Base-by-base conservation (phyloP, 1,139 yeast species). In the Yamadazyma epiphylla region DNA sequence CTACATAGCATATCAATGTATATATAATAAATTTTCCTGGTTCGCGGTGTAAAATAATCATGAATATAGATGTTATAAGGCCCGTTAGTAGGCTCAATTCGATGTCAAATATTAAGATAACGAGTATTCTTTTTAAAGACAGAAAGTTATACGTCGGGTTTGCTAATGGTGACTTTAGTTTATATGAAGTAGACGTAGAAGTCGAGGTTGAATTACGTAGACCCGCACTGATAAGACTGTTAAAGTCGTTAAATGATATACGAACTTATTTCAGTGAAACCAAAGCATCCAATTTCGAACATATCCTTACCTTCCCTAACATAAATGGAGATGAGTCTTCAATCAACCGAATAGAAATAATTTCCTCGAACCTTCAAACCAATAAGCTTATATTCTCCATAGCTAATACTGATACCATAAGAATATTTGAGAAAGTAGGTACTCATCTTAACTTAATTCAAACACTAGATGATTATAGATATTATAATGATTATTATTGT, bases 391-490 rank as follows among this genome's bases (percentile, higher is more conserved):
- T 60, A 6, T 42, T 65, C 12, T 47, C 56, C 4, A 45, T 64
- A 11, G 49, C 56, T 6, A 49, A 49, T 4, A 25, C 43, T 2
- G 65, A 58, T 9, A 32, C 46, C 1, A 39, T 64, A 4, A 47
- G 52, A 22, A 46, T 65, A 3, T 58, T 49, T 37, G 71, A 65
- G 37, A 47, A 55, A 30, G 60, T 58, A 2, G 70, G 70, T 0
- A 42, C 48, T 14, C 64, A 61, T 34, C 44, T 64, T 22, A 62
- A 59, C 32, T 45, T 61, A 27, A 48, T 64, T 9, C 53, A 53
- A 26, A 44, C 48, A n/a, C 44, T 65, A 17, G 55, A 54, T 2
- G 67, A 62, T 3, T 41, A 55, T 4, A 44, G 42, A 24, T 31
- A 41, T 5, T 46, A 38, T 28, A 33, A 37, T 7, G 47, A 40